phyloP scores from a whole-genome alignment of 2,329 filamentous ascomycete species.

The Metarhizium brunneum region DNA sequence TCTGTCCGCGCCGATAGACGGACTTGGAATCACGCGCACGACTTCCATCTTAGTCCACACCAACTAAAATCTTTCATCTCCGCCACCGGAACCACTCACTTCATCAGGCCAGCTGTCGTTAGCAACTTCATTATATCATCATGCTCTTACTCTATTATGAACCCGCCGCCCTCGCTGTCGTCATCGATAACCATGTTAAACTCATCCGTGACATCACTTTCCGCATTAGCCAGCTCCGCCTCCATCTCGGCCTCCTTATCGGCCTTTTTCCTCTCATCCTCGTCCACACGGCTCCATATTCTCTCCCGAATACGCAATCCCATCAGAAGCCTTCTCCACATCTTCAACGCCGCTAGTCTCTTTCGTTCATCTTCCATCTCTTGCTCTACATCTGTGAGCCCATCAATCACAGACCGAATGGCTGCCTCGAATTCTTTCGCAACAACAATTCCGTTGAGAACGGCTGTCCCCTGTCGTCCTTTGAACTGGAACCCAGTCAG shows the following conservation, averaged over 20 bases:
- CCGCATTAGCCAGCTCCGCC: slow-evolving; percentile 23
- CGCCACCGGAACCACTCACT: not conserved
- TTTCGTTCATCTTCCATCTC: slow-evolving; percentile 59
- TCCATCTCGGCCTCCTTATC: slow-evolving; percentile 27
- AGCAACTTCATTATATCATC: not conserved
- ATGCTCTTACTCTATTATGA: slow-evolving; percentile 26
- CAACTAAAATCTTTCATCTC: not conserved
- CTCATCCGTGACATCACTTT: slow-evolving; percentile 33
- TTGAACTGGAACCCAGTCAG: slow-evolving; percentile 85
- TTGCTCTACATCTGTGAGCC: slow-evolving; percentile 55
- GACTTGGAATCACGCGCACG: no score
- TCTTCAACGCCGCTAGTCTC: slow-evolving; percentile 62
- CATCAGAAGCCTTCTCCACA: slow-evolving; percentile 61
- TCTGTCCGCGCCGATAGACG: no score
- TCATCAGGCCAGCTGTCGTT: not conserved
- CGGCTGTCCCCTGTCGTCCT: slow-evolving; percentile 75
- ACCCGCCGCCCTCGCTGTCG: slow-evolving; percentile 36
- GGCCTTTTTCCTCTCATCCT: slow-evolving; percentile 32
- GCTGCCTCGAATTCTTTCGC: slow-evolving; percentile 64
- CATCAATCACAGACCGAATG: slow-evolving; percentile 57
- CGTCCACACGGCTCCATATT: slow-evolving; percentile 52
- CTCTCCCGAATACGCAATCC: slow-evolving; percentile 67
- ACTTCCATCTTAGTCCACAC: not conserved
- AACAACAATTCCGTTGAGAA: slow-evolving; percentile 70
- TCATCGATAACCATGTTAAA: slow-evolving; percentile 31